phyloP scores from a whole-genome alignment of 176 grass and related monocot genomes.

The Avena atlantica region DNA sequence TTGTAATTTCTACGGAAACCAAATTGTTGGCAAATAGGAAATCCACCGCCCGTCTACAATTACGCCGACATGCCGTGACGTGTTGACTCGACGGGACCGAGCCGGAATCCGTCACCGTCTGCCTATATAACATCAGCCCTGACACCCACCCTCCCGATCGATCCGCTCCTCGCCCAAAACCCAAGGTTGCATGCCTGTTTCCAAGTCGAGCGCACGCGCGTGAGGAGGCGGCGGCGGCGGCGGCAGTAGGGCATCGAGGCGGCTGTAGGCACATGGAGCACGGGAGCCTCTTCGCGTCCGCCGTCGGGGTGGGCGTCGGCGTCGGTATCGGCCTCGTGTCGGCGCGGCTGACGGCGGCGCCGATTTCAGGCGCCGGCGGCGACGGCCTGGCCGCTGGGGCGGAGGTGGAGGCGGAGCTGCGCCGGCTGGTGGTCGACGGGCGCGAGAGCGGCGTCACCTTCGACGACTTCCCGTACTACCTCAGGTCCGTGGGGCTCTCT shows the following conservation, averaged over 20 bases:
- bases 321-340: slow-evolving; percentile 46
- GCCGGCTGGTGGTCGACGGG: slow-evolving; percentile 56
- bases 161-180: not conserved
- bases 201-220: slow-evolving; percentile 7
- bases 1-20: not conserved
- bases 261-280: slow-evolving; percentile 36
- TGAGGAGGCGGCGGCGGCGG: slow-evolving; percentile 19
- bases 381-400: not conserved
- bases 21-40: not conserved
- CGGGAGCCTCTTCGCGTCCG: slow-evolving; percentile 30
- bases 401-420: slow-evolving; percentile 59
- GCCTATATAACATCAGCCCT: not conserved
- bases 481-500: slow-evolving; percentile 44
- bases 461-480: slow-evolving; percentile 76
- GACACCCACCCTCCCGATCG: not conserved
- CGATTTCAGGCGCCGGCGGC: not conserved
- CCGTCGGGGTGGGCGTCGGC: slow-evolving; percentile 39
- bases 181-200: slow-evolving; percentile 35
- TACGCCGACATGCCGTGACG: slow-evolving; percentile 12
- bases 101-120: not conserved
- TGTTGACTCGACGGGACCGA: slow-evolving; percentile 1
- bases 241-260: not conserved
- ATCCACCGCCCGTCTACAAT: not conserved
- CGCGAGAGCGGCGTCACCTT: slow-evolving; percentile 61
- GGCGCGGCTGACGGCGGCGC: not conserved